These are phyloP conservation scores for Lithospermum erythrorhizon DNA, from an alignment of 257 asterid genomes.

Conservation along the genomic window DNA sequence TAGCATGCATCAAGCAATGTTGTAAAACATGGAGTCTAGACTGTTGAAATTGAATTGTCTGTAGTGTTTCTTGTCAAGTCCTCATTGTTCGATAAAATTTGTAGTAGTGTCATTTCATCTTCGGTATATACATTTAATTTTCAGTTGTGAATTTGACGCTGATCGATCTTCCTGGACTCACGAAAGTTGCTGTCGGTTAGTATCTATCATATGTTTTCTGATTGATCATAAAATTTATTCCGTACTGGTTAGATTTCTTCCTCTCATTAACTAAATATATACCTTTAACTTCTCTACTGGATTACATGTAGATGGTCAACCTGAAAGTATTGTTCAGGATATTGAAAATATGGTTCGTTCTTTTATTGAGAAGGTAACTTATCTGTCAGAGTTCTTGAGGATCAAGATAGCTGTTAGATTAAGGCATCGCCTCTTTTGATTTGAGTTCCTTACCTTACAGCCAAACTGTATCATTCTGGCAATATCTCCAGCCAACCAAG, in stretches of 20 bases:
- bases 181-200: constrained; percentile 98
- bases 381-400: constrained; percentile 4
- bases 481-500: constrained; percentile 96
- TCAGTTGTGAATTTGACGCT: constrained; percentile 97
- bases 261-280: constrained; percentile 1
- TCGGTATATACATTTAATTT: constrained; percentile 5
- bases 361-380: constrained; percentile 75
- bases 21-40: background rate
- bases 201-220: constrained; percentile 9
- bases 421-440: background rate
- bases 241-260: constrained; percentile 2
- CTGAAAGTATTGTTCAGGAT: constrained; percentile 81
- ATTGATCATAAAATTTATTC: constrained; percentile 6
- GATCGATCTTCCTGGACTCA: constrained; percentile 97
- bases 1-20: too few relatives aligned
- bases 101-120: background rate
- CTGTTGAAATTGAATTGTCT: background rate
- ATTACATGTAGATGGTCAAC: constrained; percentile 68
- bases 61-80: background rate
- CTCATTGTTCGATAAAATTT: background rate
- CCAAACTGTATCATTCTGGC: constrained; percentile 84
- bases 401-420: background rate
- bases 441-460: constrained; percentile 29
- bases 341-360: constrained; percentile 93
- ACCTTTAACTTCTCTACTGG: constrained; percentile 5